Evolutionary conservation across 257 asterid genomes (phyloP), one percentile per base, ranked within the genome.

Genomic region (Dorcoceras hygrometricum): DNA sequence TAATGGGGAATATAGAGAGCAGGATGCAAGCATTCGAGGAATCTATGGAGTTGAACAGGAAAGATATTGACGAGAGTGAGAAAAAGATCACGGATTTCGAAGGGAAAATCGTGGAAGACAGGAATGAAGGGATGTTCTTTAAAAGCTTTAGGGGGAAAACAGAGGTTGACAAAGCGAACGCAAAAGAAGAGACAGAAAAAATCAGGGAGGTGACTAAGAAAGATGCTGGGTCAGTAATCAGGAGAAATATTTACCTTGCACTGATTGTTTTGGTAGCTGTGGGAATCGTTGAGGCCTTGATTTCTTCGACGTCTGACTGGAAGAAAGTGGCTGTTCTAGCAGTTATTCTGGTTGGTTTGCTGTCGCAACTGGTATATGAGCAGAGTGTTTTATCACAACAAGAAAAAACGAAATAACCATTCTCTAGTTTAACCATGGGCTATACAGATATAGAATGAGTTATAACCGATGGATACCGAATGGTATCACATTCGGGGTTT

Each of bases 1-100:
- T 88, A 77, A 82, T 87, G 96, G 96, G 75, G 34, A 90, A 83
- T 25, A 82, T 90, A 73, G 96, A 90, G 74, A 83, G 78, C 78
- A 72, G 11, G 85, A 90, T 94, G 95, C 96, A 90, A 73, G 91
- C 87, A 3, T 90, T 88, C 23, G 95, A 90, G 83, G 99, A 94
- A 79, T 82, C 96, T 23, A 58, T 67, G 67, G 93, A 80, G 84
- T n/a, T 79, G 76, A 82, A 87, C 85, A 88, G 78, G 69, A 22
- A 12, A 73, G 99, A 85, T 79, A 82, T 81, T 5, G 89, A 88
- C 63, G 87, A 83, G 81, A 75, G 60, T 56, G 97, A 93, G 73
- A 81, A 81, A 71, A 73, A 65, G 63, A 69, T 90, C 36, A 76
- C 71, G 1, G 88, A 90, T 19, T 88, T 93, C 4, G 87, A 88